These are phyloP conservation scores for Penicillium malachiteum DNA, from an alignment of 495 filamentous ascomycete genomes.

Conservation along the genomic window DNA sequence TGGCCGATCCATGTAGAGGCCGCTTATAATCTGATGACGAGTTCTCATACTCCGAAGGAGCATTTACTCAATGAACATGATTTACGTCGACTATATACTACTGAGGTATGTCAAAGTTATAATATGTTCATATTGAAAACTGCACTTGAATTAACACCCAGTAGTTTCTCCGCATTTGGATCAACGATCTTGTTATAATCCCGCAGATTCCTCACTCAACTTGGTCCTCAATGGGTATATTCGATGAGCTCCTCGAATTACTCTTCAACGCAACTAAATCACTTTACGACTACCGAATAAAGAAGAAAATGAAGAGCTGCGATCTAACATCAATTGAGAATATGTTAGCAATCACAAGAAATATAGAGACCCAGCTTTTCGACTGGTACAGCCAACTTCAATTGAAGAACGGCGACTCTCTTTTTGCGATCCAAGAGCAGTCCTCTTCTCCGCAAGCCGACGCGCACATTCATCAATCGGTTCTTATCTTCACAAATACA, in stretches of 20 bases:
- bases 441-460: neutral
- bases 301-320: neutral
- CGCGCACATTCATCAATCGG: neutral
- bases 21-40: neutral
- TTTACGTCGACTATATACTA: neutral
- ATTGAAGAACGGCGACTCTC: neutral
- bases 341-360: neutral
- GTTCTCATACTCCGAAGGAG: neutral
- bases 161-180: neutral
- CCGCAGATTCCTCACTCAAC: neutral
- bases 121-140: neutral
- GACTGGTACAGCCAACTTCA: neutral
- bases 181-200: neutral
- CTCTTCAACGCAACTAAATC: neutral
- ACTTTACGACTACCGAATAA: neutral
- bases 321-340: neutral
- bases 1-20: constrained; percentile 1
- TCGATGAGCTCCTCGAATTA: neutral
- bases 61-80: neutral
- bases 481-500: neutral
- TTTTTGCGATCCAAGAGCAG: neutral
- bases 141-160: neutral
- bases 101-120: neutral
- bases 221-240: neutral
- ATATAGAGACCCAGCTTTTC: neutral